phyloP scores from a whole-genome alignment of 2,329 filamentous ascomycete genomes.

The Dactylonectria estremocensis region DNA sequence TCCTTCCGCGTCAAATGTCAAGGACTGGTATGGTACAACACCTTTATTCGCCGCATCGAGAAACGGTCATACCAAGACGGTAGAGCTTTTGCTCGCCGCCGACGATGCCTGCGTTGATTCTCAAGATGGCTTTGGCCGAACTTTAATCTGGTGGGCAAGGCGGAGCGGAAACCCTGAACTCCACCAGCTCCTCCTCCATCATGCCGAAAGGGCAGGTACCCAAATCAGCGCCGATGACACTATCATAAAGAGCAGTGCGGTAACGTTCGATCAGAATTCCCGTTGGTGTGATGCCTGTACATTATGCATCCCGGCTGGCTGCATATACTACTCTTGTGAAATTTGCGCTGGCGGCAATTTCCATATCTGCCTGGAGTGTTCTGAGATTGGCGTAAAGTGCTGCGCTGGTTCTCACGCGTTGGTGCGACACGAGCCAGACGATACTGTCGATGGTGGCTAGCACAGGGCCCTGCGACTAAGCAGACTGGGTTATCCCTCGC shows the following conservation, averaged over 20 bases:
- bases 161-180: not conserved
- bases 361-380: no score
- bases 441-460: no score
- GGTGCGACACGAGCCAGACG: no score
- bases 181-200: not conserved
- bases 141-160: not conserved
- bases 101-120: not conserved
- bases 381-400: no score
- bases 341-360: no score
- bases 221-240: not conserved
- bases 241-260: not conserved
- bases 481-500: no score
- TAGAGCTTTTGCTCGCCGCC: not conserved
- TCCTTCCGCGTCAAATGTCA: not conserved
- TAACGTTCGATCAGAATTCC: not conserved
- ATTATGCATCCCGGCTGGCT: not conserved
- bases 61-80: not conserved
- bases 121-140: conserved; percentile 1
- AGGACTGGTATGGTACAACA: not conserved
- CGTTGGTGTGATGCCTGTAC: not conserved
- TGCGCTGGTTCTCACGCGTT: no score
- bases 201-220: not conserved
- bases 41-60: not conserved
- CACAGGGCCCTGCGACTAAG: no score
- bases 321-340: no score